phyloP scores from a whole-genome alignment of 148 eudicot species.

The Heliamphora exappendiculata region DNA sequence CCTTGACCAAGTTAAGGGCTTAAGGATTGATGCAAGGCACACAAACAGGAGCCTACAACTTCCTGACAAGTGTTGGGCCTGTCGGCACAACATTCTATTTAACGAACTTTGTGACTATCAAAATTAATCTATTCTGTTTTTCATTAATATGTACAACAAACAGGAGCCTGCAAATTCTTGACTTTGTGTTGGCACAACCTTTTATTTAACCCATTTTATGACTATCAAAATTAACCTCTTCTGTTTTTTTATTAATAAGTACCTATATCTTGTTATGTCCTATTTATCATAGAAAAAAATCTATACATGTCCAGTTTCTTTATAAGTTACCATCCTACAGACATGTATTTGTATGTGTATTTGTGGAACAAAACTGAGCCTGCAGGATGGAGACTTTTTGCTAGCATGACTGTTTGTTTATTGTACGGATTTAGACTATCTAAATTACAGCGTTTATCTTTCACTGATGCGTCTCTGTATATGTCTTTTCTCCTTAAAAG shows the following conservation, averaged over 20 bases:
- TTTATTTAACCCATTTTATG: neutral
- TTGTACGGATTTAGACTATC: neutral
- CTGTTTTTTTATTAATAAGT: neutral
- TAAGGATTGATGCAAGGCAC: neutral
- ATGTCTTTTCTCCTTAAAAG: neutral
- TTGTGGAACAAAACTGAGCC: neutral
- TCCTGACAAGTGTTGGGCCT: neutral
- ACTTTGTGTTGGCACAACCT: too few relatives aligned
- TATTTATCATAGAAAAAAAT: too few relatives aligned
- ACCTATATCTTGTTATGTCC: too few relatives aligned
- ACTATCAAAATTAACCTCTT: neutral
- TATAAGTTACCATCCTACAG: too few relatives aligned
- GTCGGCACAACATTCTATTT: neutral
- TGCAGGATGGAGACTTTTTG: neutral
- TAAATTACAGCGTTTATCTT: neutral
- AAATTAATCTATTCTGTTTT: neutral
- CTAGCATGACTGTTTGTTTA: neutral
- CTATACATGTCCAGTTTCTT: too few relatives aligned
- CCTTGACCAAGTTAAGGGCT: neutral
- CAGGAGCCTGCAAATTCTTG: too few relatives aligned
- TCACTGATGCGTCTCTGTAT: neutral
- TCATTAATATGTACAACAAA: neutral
- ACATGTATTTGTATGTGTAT: neutral
- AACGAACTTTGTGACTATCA: neutral
- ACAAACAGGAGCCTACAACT: neutral